phyloP scores from a whole-genome alignment of 2,329 filamentous ascomycete species.

The Blastomyces emzantsi region DNA sequence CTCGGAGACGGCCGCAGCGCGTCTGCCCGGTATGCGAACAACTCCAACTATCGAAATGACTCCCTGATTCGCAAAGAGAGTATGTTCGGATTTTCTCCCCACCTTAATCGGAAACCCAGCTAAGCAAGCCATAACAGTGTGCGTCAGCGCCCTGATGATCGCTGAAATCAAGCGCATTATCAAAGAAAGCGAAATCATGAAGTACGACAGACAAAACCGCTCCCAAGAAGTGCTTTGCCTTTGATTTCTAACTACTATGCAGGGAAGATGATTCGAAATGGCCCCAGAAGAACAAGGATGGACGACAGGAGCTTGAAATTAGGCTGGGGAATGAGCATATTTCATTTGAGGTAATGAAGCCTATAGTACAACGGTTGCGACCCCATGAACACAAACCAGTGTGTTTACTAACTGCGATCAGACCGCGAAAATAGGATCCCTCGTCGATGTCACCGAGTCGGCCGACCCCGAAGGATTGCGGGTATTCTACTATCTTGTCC shows the following conservation, averaged over 20 bases:
- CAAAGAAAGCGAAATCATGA: slow-evolving; percentile 93
- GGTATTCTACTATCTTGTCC: slow-evolving; percentile 97
- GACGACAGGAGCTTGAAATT: slow-evolving; percentile 92
- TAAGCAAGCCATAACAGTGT: slow-evolving; percentile 55
- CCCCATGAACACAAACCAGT: neutral
- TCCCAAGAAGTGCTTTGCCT: neutral
- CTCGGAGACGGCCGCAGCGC: slow-evolving; percentile 89
- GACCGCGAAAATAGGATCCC: slow-evolving; percentile 96
- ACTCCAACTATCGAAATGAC: slow-evolving; percentile 98
- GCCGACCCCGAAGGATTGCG: slow-evolving; percentile 90
- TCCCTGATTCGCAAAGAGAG: slow-evolving; percentile 99
- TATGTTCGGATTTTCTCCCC: slow-evolving; percentile 41
- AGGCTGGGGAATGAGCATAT: slow-evolving; percentile 91
- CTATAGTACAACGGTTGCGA: neutral
- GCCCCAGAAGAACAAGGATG: slow-evolving; percentile 99
- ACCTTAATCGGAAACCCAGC: slow-evolving; percentile 8
- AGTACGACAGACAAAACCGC: slow-evolving; percentile 47
- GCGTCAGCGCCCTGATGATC: slow-evolving; percentile 81
- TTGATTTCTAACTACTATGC: slow-evolving; percentile 20
- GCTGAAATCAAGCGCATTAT: slow-evolving; percentile 96
- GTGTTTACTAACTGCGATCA: slow-evolving; percentile 30
- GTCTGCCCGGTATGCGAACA: slow-evolving; percentile 94
- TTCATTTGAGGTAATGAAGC: slow-evolving; percentile 70
- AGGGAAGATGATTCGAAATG: slow-evolving; percentile 98
- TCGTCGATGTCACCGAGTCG: slow-evolving; percentile 94